Evolutionary conservation across 2,329 filamentous ascomycete species (phyloP), one percentile per base, ranked within the genome.

Genomic region (Colletotrichum siamense): DNA sequence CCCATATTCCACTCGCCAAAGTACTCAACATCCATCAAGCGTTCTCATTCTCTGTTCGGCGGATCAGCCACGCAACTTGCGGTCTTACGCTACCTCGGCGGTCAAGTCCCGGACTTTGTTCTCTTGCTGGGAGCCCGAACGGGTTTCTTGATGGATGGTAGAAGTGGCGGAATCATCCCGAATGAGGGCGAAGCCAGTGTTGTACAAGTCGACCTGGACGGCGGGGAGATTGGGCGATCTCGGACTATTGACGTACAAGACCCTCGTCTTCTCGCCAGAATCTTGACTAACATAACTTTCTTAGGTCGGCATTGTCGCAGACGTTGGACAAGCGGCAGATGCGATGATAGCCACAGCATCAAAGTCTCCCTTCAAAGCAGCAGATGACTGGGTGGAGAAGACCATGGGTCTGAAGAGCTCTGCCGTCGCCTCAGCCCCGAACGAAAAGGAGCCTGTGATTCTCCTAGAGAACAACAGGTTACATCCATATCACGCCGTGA

Each of bases 1-100:
- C 70, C 70, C 12, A 24, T 73, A 2, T 73, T 73, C 22, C 70
- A 73, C 26, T 73, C 70, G 2, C 52, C 70, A 16, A 73, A 73
- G 28, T 73, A 68, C 16, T 73, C 70, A 15, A 73, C 70, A 4
- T 34, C 34, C 4, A 69, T 73, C 26, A 15, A 32, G 6, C 55
- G 32, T 34, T 34, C 52, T 9, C 52, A 73, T 26, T 22, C 28
- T 24, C 26, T 73, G 4, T 73, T 73, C 16, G 70, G 49, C 5
- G 70, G 70, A 15, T 44, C 64, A 22, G 70, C 70, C 10, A 26
- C 63, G 5, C 70, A 61, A 28, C 64, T 73, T 9, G 63, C 70
- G 9, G 16, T 69, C 10, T 44, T 73, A n/a, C 70, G 34, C 15
- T n/a, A 39, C n/a, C n/a, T n/a, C 15, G 44, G 49, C 22, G 36